phyloP scores from a whole-genome alignment of 2,329 filamentous ascomycete species.

The Ilyonectria mors-panacis region DNA sequence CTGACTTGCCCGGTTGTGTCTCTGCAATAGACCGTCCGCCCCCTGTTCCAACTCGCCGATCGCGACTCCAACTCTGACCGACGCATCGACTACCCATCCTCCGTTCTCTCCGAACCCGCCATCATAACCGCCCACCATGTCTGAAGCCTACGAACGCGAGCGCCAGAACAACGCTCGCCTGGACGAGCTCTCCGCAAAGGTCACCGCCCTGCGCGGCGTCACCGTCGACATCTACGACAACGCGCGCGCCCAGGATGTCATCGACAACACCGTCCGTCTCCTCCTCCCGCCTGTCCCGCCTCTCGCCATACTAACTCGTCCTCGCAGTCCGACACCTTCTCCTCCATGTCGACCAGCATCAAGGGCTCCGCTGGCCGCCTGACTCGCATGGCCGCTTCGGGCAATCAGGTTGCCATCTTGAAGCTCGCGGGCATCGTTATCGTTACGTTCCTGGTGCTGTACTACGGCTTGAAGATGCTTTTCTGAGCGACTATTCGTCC shows the following conservation, averaged over 20 bases:
- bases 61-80: slow-evolving; percentile 10
- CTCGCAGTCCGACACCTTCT: slow-evolving; percentile 87
- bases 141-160: slow-evolving; percentile 84
- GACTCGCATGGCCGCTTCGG: slow-evolving; percentile 90
- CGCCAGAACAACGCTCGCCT: slow-evolving; percentile 96
- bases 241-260: slow-evolving; percentile 87
- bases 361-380: slow-evolving; percentile 88
- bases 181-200: slow-evolving; percentile 90
- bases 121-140: slow-evolving; percentile 64
- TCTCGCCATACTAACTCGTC: slow-evolving; percentile 25
- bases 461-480: slow-evolving; percentile 78
- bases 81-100: neutral
- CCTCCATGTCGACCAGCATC: slow-evolving; percentile 84
- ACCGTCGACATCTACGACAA: slow-evolving; percentile 99
- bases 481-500: slow-evolving; percentile 58
- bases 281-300: neutral
- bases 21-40: neutral
- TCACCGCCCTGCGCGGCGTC: slow-evolving; percentile 91
- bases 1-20: neutral
- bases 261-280: slow-evolving; percentile 83
- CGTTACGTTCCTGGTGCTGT: slow-evolving; percentile 80
- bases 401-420: slow-evolving; percentile 91
- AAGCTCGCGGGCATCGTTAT: slow-evolving; percentile 90
- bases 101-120: neutral
- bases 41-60: neutral